A percentile compares a stretch with the other conserved stretches of the same genome.
phyloP scores from a whole-genome alignment of 176 grass and related monocot species.

The Cenchrus americanus region DNA sequence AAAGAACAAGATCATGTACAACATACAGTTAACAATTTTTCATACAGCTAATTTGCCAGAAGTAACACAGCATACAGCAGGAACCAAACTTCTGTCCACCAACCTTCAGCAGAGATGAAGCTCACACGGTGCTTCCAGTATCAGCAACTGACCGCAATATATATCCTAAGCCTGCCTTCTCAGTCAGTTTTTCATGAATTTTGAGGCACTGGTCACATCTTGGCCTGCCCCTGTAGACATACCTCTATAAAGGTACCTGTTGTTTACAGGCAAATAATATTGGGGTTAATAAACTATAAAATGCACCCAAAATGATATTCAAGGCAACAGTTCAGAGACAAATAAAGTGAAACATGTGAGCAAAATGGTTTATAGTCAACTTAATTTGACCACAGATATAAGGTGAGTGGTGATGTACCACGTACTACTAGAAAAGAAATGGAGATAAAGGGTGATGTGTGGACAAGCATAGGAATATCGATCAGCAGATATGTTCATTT shows the following conservation, averaged over 20 bases:
- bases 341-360: not conserved
- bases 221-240: slow-evolving; percentile 79
- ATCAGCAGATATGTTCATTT: not conserved
- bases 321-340: not conserved
- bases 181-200: slow-evolving; percentile 95
- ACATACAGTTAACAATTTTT: not conserved
- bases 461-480: not conserved
- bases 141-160: slow-evolving; percentile 76
- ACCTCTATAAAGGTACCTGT: slow-evolving; percentile 94
- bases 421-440: not conserved
- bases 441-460: not conserved
- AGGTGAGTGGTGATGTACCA: not conserved
- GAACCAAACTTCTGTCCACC: not conserved
- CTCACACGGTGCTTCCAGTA: slow-evolving; percentile 72
- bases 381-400: not conserved
- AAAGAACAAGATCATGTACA: not conserved
- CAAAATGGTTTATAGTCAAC: not conserved
- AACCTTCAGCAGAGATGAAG: not conserved
- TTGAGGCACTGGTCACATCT: slow-evolving; percentile 95
- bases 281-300: not conserved
- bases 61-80: not conserved
- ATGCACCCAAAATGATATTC: not conserved
- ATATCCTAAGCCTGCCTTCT: slow-evolving; percentile 84
- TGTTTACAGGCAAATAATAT: not conserved
- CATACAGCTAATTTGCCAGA: slow-evolving; percentile 8